Conservation (phyloP, 2,329 filamentous ascomycete genomes). For the Aureobasidium uvarum region DNA sequence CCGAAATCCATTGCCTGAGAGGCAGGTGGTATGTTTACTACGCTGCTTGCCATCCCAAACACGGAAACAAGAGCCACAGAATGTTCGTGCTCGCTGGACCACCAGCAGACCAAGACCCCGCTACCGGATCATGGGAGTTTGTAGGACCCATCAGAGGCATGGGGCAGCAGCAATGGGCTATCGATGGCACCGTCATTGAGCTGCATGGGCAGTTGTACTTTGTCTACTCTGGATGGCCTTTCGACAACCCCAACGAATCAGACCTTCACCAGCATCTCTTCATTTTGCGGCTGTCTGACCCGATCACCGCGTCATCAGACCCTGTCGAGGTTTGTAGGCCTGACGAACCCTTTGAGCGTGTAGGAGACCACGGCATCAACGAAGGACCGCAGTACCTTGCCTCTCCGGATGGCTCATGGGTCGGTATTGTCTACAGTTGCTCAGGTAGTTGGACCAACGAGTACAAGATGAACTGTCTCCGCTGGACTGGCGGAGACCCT, state of each 20-base stretch:
- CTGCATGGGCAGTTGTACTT: constrained; percentile 44
- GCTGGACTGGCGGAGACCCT: constrained; percentile 45
- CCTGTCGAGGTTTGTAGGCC: constrained; percentile 45
- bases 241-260: constrained; percentile 35
- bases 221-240: constrained; percentile 50
- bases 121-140: constrained; percentile 43
- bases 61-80: constrained; percentile 48
- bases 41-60: constrained; percentile 43
- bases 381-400: constrained; percentile 46
- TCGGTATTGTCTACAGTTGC: constrained; percentile 49
- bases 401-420: constrained; percentile 41
- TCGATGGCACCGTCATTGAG: constrained; percentile 49
- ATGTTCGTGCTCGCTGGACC: constrained; percentile 50
- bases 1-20: constrained; percentile 53
- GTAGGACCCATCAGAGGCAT: constrained; percentile 45
- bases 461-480: constrained; percentile 50
- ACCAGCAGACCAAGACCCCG: constrained; percentile 34
- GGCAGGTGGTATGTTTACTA: constrained; percentile 57
- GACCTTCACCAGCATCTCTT: constrained; percentile 47
- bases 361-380: constrained; percentile 45
- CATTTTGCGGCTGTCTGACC: constrained; percentile 43
- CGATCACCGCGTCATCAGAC: constrained; percentile 38
- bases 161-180: constrained; percentile 48
- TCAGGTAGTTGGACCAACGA: constrained; percentile 49
- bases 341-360: constrained; percentile 43